Evolutionary conservation across 2,329 filamentous ascomycete species (phyloP).

Genomic region (Aspergillus candidus): DNA sequence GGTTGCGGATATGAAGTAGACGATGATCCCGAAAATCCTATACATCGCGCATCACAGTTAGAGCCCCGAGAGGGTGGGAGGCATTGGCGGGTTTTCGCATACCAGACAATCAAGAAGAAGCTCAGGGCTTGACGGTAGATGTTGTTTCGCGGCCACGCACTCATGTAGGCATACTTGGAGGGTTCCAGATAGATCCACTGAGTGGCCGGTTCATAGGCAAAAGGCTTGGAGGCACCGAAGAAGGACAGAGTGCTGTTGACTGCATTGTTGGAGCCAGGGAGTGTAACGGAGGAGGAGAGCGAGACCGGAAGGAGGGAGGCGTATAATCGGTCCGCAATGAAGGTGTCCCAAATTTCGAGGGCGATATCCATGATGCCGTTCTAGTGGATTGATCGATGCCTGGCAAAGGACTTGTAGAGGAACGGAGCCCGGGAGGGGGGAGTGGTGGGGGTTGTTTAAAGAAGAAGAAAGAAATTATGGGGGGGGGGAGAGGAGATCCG

Average conservation of each 20-base stretch:
- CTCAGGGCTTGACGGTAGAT: constrained; percentile 66
- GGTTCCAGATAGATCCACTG: constrained; percentile 64
- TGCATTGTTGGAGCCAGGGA: constrained; percentile 47
- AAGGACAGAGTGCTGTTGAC: constrained; percentile 52
- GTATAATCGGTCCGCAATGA: constrained; percentile 73
- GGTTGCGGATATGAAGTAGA: constrained; percentile 79
- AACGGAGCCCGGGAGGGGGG: not conserved
- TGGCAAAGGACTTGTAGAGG: not conserved
- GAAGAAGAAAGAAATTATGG: constrained; percentile 4
- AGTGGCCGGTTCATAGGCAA: constrained; percentile 63
- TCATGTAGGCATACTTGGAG: constrained; percentile 70
- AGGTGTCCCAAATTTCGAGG: constrained; percentile 77
- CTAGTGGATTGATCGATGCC: not conserved
- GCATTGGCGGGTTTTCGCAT: constrained; percentile 25
- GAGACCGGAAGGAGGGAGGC: constrained; percentile 61
- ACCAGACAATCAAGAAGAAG: constrained; percentile 84
- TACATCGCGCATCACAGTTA: constrained; percentile 4
- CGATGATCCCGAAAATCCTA: constrained; percentile 76
- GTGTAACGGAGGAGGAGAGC: constrained; percentile 49
- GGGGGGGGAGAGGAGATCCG: constrained; percentile 1
- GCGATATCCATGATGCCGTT: constrained; percentile 72
- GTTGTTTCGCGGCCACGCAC: constrained; percentile 71
- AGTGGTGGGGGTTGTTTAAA: not conserved
- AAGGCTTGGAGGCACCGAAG: constrained; percentile 44
- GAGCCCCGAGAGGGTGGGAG: not conserved